These are phyloP conservation scores for Onygenales sp. DNA, from an alignment of 2,329 filamentous ascomycete genomes.

Conservation along the genomic window DNA sequence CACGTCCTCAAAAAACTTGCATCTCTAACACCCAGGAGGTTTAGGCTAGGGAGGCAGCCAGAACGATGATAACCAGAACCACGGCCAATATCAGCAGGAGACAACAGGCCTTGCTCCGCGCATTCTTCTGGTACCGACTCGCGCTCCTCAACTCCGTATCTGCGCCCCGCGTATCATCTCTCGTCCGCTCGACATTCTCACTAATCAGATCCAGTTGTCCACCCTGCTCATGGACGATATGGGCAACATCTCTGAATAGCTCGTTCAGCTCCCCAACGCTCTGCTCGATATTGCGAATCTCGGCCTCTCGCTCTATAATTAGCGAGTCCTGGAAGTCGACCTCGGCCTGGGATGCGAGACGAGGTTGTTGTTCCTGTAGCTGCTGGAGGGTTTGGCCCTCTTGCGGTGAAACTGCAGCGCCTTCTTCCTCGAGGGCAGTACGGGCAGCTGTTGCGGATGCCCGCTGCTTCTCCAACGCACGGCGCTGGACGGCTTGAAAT, in stretches of 20 bases:
- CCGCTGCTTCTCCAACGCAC: conserved; percentile 85
- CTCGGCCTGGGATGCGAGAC: conserved; percentile 81
- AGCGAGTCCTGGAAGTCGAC: conserved; percentile 95
- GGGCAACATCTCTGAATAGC: conserved; percentile 93
- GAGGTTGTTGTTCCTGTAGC: conserved; percentile 66
- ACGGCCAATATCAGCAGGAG: conserved; percentile 79
- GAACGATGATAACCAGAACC: conserved; percentile 77
- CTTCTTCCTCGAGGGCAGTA: conserved; percentile 60
- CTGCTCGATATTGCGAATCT: conserved; percentile 96
- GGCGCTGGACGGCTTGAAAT: conserved; percentile 85
- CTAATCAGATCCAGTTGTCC: conserved; percentile 78
- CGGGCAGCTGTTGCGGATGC: conserved; percentile 76
- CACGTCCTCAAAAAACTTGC: neutral
- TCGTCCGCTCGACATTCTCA: conserved; percentile 76
- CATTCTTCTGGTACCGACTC: conserved; percentile 87
- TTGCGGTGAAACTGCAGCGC: conserved; percentile 20
- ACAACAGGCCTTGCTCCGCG: conserved; percentile 89
- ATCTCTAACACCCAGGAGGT: neutral
- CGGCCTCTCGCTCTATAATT: conserved; percentile 90
- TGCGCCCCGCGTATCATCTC: conserved; percentile 72
- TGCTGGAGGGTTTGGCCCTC: conserved; percentile 56
- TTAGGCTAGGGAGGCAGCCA: conserved; percentile 74
- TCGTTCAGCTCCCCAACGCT: conserved; percentile 93
- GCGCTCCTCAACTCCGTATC: conserved; percentile 79
- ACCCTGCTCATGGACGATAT: conserved; percentile 92